Conservation (phyloP, 345 rosid genomes). For the Salix koriyanagi region DNA sequence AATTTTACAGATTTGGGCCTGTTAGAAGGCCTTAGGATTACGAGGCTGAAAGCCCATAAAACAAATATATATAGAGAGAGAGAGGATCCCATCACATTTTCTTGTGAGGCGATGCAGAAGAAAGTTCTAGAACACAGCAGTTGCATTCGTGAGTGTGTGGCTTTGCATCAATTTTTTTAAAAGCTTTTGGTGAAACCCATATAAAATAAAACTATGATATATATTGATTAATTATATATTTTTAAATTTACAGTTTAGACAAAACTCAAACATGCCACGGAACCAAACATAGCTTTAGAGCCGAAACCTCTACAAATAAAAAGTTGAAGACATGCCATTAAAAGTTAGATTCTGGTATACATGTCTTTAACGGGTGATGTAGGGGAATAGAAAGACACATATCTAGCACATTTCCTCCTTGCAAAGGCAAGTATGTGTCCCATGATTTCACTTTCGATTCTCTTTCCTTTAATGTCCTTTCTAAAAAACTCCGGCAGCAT, state of each 20-base stretch:
- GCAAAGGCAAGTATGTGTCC: not conserved
- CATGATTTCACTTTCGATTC: not conserved
- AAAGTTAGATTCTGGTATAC: not conserved
- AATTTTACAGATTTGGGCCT: not conserved
- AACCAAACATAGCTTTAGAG: no score
- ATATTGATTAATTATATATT: no score
- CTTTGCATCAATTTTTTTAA: no score
- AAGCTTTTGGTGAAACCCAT: no score
- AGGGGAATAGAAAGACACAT: not conserved
- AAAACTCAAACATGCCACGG: no score
- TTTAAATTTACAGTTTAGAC: no score
- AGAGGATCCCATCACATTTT: no score
- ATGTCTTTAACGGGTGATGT: not conserved
- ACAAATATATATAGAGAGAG: not conserved
- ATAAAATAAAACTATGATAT: no score
- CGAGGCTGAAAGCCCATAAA: not conserved
- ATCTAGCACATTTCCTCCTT: not conserved
- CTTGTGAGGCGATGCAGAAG: no score
- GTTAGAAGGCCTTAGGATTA: not conserved
- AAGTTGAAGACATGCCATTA: not conserved
- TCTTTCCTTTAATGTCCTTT: not conserved
- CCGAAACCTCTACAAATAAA: not conserved
- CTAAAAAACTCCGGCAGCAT: not conserved
- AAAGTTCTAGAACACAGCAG: no score
- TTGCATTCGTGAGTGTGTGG: no score